phyloP scores from a whole-genome alignment of 345 rosid species.

The Rhodamnia rubescens region DNA sequence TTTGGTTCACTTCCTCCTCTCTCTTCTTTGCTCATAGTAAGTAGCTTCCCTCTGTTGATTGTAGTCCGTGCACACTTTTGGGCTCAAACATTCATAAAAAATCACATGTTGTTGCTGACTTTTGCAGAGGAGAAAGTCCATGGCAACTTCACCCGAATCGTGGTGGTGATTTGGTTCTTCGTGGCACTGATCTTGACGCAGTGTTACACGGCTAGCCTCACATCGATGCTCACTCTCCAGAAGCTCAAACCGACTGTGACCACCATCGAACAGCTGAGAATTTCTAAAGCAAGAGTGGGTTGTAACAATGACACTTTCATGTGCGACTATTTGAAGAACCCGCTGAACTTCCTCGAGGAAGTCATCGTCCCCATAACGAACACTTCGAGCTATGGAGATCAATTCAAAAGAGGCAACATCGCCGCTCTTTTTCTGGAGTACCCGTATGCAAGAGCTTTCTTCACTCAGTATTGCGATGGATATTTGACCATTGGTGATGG shows the following conservation, averaged over 20 bases:
- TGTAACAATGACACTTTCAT: slow-evolving; percentile 31
- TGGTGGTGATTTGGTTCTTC: slow-evolving; percentile 37
- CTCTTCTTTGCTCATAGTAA: slow-evolving; percentile 45
- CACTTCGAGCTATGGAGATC: slow-evolving; percentile 4
- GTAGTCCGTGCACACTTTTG: not conserved
- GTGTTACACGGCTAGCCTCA: slow-evolving; percentile 41
- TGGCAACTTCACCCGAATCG: slow-evolving; percentile 29
- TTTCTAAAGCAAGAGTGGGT: slow-evolving; percentile 19
- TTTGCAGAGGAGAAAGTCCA: slow-evolving; percentile 29
- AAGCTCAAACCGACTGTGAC: slow-evolving; percentile 14
- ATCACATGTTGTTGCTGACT: not conserved
- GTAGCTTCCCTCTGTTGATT: not conserved
- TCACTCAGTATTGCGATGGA: slow-evolving; percentile 18
- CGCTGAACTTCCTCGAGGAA: slow-evolving; percentile 4
- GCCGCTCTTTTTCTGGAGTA: slow-evolving; percentile 37
- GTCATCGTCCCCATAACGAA: slow-evolving; percentile 4
- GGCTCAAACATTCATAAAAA: not conserved
- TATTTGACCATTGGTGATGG: slow-evolving; percentile 5
- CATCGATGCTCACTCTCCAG: slow-evolving; percentile 33
- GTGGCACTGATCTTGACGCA: slow-evolving; percentile 34
- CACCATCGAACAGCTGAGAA: slow-evolving; percentile 14
- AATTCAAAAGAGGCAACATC: slow-evolving; percentile 8
- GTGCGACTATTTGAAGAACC: slow-evolving; percentile 9
- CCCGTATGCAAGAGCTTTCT: slow-evolving; percentile 29
- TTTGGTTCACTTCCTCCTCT: slow-evolving; percentile 36